Base-by-base conservation (phyloP, 306 rosid species). In the Malus asiatica region DNA sequence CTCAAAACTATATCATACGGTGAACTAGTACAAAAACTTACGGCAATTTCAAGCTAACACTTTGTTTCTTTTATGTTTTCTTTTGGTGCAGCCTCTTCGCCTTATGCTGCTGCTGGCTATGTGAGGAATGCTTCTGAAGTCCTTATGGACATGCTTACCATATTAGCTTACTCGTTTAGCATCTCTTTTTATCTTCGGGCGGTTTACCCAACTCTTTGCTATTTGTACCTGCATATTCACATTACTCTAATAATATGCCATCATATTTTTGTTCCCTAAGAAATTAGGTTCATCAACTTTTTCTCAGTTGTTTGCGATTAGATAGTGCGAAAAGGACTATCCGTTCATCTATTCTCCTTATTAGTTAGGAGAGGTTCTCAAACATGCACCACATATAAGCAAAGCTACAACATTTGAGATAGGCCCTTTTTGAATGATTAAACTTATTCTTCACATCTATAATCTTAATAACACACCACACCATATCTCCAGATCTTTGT, bases 71-170 rank as follows among this genome's bases (percentile, higher is more conserved):
- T 40, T 79, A 66, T 53, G 58, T 72, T 65, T 78, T 77, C 75
- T 77, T 15, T 40, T 79, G 72, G 58, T 86, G 89, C 89, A 92
- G 96, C 84, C 92, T 92, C 83, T 92, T 88, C 72, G 91, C 92
- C 57, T 81, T 92, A 29, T 92, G 97, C 86, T 92, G 97, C 88
- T 92, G 97, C 76, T 92, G 96, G 96, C 48, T 92, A 29, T 92
- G 97, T 30, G 96, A 92, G 74, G 85, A 66, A 77, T 92, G 97
- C 77, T 86, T 68, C 84, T 92, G 74, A 88, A 57, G 33, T 44
- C 72, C 35, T 42, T 33, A 18, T 23, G 32, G 55, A 53, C 58
- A 69, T 73, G 18, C 52, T 53, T 64, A 42, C 61, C 45, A 78
- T 76, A 63, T 60, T 29, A 77, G 74, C 67, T 25, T 77, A 46